These are phyloP conservation scores for Agastache rugosa DNA, from an alignment of 257 asterid species.

Conservation along the genomic window DNA sequence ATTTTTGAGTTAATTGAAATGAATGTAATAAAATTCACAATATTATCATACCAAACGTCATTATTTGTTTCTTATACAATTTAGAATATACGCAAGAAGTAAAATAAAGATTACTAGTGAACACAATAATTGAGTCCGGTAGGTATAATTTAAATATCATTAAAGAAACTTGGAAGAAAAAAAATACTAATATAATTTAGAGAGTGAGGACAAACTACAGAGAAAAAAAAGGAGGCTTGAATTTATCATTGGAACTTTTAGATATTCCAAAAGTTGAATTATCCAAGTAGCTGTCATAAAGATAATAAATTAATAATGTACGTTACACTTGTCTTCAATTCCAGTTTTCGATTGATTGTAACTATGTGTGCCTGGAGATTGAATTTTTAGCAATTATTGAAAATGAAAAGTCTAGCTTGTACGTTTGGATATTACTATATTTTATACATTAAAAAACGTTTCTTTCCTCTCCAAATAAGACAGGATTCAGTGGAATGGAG, in stretches of 20 bases:
- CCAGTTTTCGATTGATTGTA: not conserved
- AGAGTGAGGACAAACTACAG: not conserved
- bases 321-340: not conserved
- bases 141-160: not conserved
- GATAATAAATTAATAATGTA: too few species aligned
- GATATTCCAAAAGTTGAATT: constrained; percentile 23
- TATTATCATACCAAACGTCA: not conserved
- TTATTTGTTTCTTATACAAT: not conserved
- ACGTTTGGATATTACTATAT: not conserved
- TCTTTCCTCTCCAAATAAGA: not conserved
- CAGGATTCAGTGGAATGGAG: too few species aligned
- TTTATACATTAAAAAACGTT: not conserved
- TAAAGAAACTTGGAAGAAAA: not conserved
- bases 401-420: not conserved
- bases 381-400: not conserved
- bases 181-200: not conserved
- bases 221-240: not conserved
- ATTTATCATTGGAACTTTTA: not conserved
- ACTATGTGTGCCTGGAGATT: not conserved
- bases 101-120: not conserved
- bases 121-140: not conserved
- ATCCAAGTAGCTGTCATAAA: constrained; percentile 12
- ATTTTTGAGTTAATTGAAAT: not conserved
- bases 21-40: not conserved
- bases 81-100: not conserved